Evolutionary conservation across 306 rosid genomes (phyloP).

Genomic region (Mimosa pudica): DNA sequence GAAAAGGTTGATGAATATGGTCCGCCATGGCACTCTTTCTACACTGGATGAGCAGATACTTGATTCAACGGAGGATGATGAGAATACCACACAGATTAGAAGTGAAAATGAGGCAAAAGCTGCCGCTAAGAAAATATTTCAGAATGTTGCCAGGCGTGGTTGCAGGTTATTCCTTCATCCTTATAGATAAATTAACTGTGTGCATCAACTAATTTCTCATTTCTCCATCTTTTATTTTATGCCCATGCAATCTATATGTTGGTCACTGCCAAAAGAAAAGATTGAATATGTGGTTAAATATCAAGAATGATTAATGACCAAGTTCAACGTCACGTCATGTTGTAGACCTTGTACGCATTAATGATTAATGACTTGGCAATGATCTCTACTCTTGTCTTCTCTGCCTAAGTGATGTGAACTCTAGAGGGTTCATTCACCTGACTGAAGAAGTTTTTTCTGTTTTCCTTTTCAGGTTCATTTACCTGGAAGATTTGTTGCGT

Average conservation of each 20-base stretch:
- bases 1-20: slow-evolving; percentile 71
- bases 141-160: slow-evolving; percentile 61
- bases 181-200: neutral
- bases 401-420: neutral
- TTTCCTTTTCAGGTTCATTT: slow-evolving; percentile 44
- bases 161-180: slow-evolving; percentile 46
- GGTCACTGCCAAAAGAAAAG: too few relatives aligned
- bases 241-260: neutral
- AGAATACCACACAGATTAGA: slow-evolving; percentile 45
- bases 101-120: slow-evolving; percentile 69
- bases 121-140: slow-evolving; percentile 69
- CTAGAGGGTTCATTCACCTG: neutral
- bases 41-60: slow-evolving; percentile 60
- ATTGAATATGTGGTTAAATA: neutral
- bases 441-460: neutral
- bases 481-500: slow-evolving; percentile 59
- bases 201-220: neutral
- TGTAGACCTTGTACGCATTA: slow-evolving; percentile 9
- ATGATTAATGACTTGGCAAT: neutral
- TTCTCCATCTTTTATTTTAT: neutral
- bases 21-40: slow-evolving; percentile 55
- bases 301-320: neutral
- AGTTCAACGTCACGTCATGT: neutral
- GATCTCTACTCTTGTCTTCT: slow-evolving; percentile 16
- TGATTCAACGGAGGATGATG: slow-evolving; percentile 49